These are phyloP conservation scores for Lumnitzera littorea DNA, from an alignment of 345 rosid genomes.

Conservation along the genomic window DNA sequence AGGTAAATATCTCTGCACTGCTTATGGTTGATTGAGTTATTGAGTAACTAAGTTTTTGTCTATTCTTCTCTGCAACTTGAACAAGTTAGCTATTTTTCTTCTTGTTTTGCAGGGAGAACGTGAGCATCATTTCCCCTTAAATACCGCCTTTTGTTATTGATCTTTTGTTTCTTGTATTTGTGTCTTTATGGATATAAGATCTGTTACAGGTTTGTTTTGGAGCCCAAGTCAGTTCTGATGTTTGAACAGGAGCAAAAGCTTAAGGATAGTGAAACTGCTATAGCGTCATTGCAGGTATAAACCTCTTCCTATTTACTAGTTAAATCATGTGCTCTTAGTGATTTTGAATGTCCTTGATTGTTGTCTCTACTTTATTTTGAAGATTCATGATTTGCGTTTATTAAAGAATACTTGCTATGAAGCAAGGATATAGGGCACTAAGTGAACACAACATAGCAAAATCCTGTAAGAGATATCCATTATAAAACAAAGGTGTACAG, in stretches of 20 bases:
- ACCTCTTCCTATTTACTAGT: neutral
- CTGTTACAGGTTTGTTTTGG: constrained; percentile 68
- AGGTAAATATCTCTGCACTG: constrained; percentile 22
- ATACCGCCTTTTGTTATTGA: constrained; percentile 2
- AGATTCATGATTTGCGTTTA: neutral
- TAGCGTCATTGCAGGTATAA: constrained; percentile 62
- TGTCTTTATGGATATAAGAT: constrained; percentile 1
- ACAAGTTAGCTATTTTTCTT: constrained; percentile 1
- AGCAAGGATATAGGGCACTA: too few species aligned
- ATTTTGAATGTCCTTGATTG: neutral
- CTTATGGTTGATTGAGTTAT: neutral
- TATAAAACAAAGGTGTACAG: too few species aligned
- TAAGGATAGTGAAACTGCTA: constrained; percentile 79
- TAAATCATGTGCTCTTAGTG: neutral
- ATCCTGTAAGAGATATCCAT: too few species aligned
- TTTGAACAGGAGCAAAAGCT: constrained; percentile 79
- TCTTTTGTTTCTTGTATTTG: constrained; percentile 2
- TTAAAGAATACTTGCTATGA: too few species aligned
- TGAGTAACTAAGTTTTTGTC: neutral
- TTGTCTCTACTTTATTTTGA: neutral
- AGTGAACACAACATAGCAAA: too few species aligned
- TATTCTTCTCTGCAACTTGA: neutral
- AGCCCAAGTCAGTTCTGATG: constrained; percentile 57
- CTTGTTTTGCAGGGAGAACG: constrained; percentile 84
- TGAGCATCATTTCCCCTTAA: constrained; percentile 38